These are phyloP conservation scores for Colletotrichum incanum DNA, from an alignment of 2,329 filamentous ascomycete species.

Conservation along the genomic window DNA sequence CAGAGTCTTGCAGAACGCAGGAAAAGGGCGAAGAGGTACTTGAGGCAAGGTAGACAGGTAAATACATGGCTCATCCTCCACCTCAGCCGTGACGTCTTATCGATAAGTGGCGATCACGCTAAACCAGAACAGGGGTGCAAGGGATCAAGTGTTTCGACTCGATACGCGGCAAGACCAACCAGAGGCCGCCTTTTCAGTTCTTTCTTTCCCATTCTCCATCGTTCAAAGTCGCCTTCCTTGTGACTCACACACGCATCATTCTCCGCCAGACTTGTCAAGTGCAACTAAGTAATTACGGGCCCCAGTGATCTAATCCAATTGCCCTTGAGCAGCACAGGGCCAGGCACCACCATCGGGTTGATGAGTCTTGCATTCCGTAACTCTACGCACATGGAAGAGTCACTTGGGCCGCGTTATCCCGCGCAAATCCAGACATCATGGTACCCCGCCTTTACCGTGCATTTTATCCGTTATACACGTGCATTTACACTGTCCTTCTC, in stretches of 20 bases:
- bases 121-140: slow-evolving; percentile 7
- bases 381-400: slow-evolving; percentile 17
- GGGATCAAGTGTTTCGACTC: slow-evolving; percentile 31
- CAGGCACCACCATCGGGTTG: not conserved
- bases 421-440: not conserved
- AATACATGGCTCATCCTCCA: not conserved
- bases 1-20: not conserved
- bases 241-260: slow-evolving; percentile 17
- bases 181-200: slow-evolving; percentile 7
- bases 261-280: not conserved
- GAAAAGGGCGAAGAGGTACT: not conserved
- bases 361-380: slow-evolving; percentile 19
- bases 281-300: not conserved
- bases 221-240: slow-evolving; percentile 11
- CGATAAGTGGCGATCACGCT: slow-evolving; percentile 31
- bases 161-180: slow-evolving; percentile 21
- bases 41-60: not conserved
- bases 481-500: not conserved
- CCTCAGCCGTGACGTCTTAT: slow-evolving; percentile 28
- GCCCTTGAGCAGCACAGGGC: not conserved
- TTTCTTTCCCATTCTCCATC: slow-evolving; percentile 17
- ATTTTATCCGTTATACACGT: not conserved
- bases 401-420: slow-evolving; percentile 10
- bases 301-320: not conserved
- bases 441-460: slow-evolving; percentile 7